Conservation (phyloP, 1,284 basidiomycete genomes). For the Boletellus dicymbophilus region DNA sequence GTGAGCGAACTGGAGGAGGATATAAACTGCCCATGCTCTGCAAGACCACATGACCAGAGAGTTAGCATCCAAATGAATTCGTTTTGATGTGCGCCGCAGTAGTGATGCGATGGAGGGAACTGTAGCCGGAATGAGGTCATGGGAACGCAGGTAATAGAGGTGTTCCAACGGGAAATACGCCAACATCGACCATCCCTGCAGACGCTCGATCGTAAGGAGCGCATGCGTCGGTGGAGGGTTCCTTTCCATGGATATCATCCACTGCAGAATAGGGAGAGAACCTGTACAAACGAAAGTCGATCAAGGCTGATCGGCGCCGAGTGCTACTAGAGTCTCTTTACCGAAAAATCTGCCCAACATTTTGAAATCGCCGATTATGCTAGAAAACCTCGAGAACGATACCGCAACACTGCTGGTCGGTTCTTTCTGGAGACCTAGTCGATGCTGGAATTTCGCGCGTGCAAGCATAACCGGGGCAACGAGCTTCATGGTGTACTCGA, state of each 20-base stretch:
- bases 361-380: constrained; percentile 64
- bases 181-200: constrained; percentile 86
- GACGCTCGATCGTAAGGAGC: constrained; percentile 73
- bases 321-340: constrained; percentile 32
- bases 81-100: constrained; percentile 41
- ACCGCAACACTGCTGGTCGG: constrained; percentile 54
- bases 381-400: constrained; percentile 55
- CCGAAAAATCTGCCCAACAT: constrained; percentile 79
- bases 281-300: constrained; percentile 41
- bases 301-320: neutral
- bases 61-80: constrained; percentile 46
- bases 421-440: constrained; percentile 52
- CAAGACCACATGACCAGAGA: constrained; percentile 66
- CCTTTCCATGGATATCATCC: constrained; percentile 73
- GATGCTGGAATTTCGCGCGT: constrained; percentile 67
- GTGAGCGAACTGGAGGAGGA: constrained; percentile 72
- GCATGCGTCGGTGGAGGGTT: constrained; percentile 65
- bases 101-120: constrained; percentile 45
- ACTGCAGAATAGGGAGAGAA: constrained; percentile 74
- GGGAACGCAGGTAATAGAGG: constrained; percentile 66
- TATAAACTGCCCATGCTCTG: constrained; percentile 77
- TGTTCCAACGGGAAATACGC: constrained; percentile 83
- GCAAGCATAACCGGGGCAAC: constrained; percentile 63
- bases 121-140: constrained; percentile 60
- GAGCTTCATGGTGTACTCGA: constrained; percentile 72